Evolutionary conservation across 495 filamentous ascomycete genomes (phyloP), one percentile per base, ranked within the genome.

Genomic region (Daldinia bambusicola): DNA sequence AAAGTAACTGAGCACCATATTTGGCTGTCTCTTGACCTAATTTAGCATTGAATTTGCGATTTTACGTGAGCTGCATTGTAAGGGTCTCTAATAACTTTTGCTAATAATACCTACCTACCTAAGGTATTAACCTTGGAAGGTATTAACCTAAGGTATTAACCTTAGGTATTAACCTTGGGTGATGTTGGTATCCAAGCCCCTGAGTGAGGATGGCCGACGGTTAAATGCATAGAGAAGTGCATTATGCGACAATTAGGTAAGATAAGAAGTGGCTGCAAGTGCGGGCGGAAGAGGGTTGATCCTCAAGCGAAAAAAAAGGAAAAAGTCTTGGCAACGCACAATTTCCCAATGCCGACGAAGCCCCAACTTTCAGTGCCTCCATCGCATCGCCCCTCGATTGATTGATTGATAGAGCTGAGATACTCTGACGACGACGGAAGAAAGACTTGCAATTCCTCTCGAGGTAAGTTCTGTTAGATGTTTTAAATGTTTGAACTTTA

Each of bases 281-380:
- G 26, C 26, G 52, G 37, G 37, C 66, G 75, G 73, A 77, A 76
- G 71, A 77, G 75, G 75, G 75, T 76, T 77, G 72, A 75, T 77
- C 75, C 75, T 70, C 70, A 76, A 74, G 75, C 75, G 75, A 77
- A 73, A 72, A 76, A 70, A 71, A 67, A 48, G 53, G 30, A 30
- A 70, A 77, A 77, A 76, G 70, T 77, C 75, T 77, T 77, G 75
- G 75, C 75, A 73, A 72, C 75, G 75, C 75, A 77, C 75, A 77
- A 77, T 77, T 77, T 77, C 72, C 74, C 71, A 69, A 50, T 59
- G 56, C 36, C 61, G 32, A 65, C 50, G 20, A 18, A 18, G 56
- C 66, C 69, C 66, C 66, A 72, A 70, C 71, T 59, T 59, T 67
- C 63, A 70, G 67, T n/a, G 66, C 63, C 66, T 74, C 74, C 74